Percentiles rank a stretch among this genome's conserved stretches.
phyloP scores from a whole-genome alignment of 306 rosid genomes.

The Delonix regia region DNA sequence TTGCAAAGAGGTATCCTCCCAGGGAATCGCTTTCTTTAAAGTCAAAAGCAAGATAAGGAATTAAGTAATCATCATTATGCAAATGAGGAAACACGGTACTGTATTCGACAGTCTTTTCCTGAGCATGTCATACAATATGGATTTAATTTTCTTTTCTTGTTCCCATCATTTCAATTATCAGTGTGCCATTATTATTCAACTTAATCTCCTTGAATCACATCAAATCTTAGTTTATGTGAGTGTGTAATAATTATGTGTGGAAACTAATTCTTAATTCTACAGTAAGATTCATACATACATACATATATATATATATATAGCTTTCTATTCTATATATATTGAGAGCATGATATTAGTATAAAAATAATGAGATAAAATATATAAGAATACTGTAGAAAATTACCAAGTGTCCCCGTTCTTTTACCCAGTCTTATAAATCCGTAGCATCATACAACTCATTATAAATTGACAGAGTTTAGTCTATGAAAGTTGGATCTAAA shows the following conservation, averaged over 20 bases:
- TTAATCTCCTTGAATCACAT: constrained; percentile 2
- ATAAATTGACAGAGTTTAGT: neutral
- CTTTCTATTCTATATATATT: neutral
- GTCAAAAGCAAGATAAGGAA: constrained; percentile 40
- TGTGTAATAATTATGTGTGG: constrained; percentile 7
- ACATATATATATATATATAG: no score
- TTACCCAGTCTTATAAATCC: neutral
- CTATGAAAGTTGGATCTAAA: neutral
- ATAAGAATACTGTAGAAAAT: neutral
- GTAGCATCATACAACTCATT: neutral
- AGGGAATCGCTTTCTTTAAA: constrained; percentile 34
- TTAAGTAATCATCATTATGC: constrained; percentile 26
- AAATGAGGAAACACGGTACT: constrained; percentile 39
- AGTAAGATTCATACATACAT: constrained; percentile 30
- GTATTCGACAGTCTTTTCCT: constrained; percentile 18
- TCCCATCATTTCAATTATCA: constrained; percentile 29
- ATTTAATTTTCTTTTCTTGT: neutral
- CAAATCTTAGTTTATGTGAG: constrained; percentile 17
- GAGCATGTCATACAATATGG: neutral
- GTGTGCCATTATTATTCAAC: neutral
- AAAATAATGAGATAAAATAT: constrained; percentile 6
- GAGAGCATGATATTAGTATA: neutral
- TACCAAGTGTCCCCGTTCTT: neutral
- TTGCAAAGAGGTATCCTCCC: constrained; percentile 31
- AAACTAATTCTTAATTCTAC: constrained; percentile 13